These are phyloP conservation scores for Gaeumannomyces sp. DNA, from an alignment of 2,329 filamentous ascomycete genomes.

Conservation along the genomic window DNA sequence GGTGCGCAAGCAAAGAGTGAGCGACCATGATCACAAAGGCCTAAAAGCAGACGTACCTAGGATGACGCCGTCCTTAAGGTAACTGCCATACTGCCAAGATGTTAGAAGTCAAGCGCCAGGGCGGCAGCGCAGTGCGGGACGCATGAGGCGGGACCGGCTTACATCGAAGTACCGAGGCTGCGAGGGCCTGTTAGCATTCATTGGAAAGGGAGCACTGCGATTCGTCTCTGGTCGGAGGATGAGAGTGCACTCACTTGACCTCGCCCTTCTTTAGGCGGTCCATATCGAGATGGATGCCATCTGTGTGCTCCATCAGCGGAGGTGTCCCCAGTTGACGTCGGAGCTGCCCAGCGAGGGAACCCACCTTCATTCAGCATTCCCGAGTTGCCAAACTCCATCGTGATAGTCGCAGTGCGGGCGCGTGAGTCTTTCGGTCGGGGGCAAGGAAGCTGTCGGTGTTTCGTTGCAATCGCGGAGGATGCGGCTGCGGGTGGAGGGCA, in stretches of 20 bases:
- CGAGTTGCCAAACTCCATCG: slow-evolving; percentile 58
- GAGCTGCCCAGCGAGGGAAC: slow-evolving; percentile 12
- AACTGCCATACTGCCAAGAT: slow-evolving; percentile 80
- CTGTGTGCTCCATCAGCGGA: slow-evolving; percentile 41
- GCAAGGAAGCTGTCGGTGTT: slow-evolving; percentile 6
- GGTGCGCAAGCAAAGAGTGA: background rate
- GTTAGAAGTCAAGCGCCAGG: background rate
- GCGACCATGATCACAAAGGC: too few relatives aligned
- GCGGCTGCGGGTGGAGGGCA: background rate
- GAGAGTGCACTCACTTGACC: slow-evolving; percentile 69
- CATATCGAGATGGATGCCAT: slow-evolving; percentile 99
- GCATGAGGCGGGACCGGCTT: slow-evolving; percentile 26
- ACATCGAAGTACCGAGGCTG: slow-evolving; percentile 97
- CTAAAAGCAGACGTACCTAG: slow-evolving; percentile 50
- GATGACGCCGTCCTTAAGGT: slow-evolving; percentile 98
- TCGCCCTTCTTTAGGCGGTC: slow-evolving; percentile 97
- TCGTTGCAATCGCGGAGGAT: slow-evolving; percentile 7
- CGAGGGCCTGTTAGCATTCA: slow-evolving; percentile 25
- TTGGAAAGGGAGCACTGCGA: background rate
- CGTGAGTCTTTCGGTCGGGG: slow-evolving; percentile 18
- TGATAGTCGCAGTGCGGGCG: slow-evolving; percentile 15
- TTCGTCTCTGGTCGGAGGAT: background rate
- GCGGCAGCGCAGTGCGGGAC: slow-evolving; percentile 4
- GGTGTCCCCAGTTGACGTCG: background rate
- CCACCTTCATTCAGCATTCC: slow-evolving; percentile 60